Evolutionary conservation across 352 stramenopile species (phyloP), one percentile per base, ranked within the genome.

Genomic region (Thalassiosira ordinaria): DNA sequence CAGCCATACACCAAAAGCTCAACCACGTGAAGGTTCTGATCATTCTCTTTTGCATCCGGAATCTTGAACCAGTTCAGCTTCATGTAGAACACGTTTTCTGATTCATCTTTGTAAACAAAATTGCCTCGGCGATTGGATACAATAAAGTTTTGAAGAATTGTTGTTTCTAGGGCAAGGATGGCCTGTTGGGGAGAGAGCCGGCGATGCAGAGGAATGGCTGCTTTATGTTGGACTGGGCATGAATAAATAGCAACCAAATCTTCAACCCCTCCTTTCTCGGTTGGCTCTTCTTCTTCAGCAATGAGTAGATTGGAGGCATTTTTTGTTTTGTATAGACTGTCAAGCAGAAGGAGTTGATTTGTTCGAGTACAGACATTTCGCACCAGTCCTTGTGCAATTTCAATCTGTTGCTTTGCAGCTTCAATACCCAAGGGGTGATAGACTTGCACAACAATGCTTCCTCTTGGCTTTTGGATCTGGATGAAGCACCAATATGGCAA

Each of bases 51-150:
- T 5, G 47, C 31, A 44, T 89, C 70, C 31, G 68, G 26, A 64
- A 56, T 52, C 61, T 82, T 86, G 39, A 47, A 65, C 47, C 71
- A 78, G 13, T 63, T 67, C 0, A 94, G 52, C 27, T 65, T 84
- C 78, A 93, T 87, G 74, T 94, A 94, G 66, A 92, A 93, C 27
- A 94, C 85, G 39, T 78, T 82, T 46, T 80, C 75, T 51, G 20
- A 67, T 77, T 91, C 87, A 74, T 94, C 89, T 74, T 89, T 91
- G 57, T 91, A 92, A 20, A 90, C 81, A 80, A 91, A 92, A 20
- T 88, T 66, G 47, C 81, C 71, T 7, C 52, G 31, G 49, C 78
- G 74, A 72, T 94, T 94, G 9, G 75, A 87, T 29, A 94, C 57
- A 20, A 89, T 76, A 72, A 94, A 92, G 41, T 86, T 91, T 71